Conservation (phyloP, 257 asterid species). For the Lycium ferocissimum region DNA sequence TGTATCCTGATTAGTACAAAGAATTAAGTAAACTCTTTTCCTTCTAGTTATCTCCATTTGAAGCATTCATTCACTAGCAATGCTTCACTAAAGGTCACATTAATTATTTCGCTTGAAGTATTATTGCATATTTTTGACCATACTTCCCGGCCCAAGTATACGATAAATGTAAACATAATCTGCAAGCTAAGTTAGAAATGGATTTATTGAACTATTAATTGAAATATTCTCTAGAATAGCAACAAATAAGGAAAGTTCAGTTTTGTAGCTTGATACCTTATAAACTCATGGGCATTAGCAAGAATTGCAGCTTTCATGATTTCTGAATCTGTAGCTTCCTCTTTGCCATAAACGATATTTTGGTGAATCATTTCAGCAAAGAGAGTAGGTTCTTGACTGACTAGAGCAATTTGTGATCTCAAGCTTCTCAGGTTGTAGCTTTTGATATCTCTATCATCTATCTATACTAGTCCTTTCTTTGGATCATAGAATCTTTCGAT, state of each 20-base stretch:
- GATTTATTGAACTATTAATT: neutral
- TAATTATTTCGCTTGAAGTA: slow-evolving; percentile 3
- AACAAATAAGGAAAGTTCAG: slow-evolving; percentile 23
- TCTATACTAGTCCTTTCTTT: slow-evolving; percentile 44
- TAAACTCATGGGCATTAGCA: slow-evolving; percentile 68
- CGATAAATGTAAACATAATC: neutral
- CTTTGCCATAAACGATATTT: slow-evolving; percentile 52
- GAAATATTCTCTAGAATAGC: neutral
- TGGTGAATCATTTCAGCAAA: slow-evolving; percentile 58
- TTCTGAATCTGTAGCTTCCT: slow-evolving; percentile 52
- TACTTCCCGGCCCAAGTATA: neutral
- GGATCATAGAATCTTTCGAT: slow-evolving; percentile 64
- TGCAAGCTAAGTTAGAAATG: neutral
- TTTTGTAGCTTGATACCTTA: slow-evolving; percentile 43
- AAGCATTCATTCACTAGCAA: neutral
- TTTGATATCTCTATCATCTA: slow-evolving; percentile 51
- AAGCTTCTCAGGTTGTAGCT: slow-evolving; percentile 47
- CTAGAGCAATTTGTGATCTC: slow-evolving; percentile 54
- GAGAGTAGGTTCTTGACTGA: slow-evolving; percentile 65
- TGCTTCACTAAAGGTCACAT: neutral
- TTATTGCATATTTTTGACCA: neutral
- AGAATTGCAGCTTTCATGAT: slow-evolving; percentile 53
- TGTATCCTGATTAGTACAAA: neutral
- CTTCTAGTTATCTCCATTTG: slow-evolving; percentile 37
- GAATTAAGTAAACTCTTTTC: neutral